Evolutionary conservation across 139 green algal genomes (phyloP).

Genomic region (Chlamydomonas incerta): DNA sequence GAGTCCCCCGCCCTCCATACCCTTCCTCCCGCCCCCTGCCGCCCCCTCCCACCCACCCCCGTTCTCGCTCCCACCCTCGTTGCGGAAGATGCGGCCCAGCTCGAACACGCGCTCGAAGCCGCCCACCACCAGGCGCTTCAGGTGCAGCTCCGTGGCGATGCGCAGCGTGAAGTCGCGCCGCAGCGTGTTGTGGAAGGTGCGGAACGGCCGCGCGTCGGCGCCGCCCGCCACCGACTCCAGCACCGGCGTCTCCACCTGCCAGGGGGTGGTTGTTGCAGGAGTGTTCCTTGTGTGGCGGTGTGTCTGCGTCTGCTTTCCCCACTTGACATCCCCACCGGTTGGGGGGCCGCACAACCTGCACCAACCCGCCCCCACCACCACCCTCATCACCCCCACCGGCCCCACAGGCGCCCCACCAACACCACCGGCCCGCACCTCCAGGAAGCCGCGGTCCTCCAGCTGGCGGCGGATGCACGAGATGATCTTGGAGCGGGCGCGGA

Average conservation of each 20-base stretch:
- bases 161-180: slow-evolving; percentile 87
- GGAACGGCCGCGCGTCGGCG: slow-evolving; percentile 95
- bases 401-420: not conserved
- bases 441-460: slow-evolving; percentile 85
- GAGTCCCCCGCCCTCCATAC: not conserved
- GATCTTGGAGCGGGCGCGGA: slow-evolving; percentile 83
- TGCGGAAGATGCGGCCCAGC: slow-evolving; percentile 96
- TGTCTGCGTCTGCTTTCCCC: too few relatives aligned
- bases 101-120: slow-evolving; percentile 98
- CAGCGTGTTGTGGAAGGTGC: slow-evolving; percentile 97
- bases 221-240: slow-evolving; percentile 90
- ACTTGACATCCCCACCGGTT: too few relatives aligned
- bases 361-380: too few relatives aligned
- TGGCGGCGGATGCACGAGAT: slow-evolving; percentile 82
- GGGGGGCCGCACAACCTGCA: too few relatives aligned
- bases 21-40: not conserved
- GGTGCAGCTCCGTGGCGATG: slow-evolving; percentile 98
- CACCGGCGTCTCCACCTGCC: slow-evolving; percentile 87
- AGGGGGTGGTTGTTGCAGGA: too few relatives aligned
- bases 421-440: slow-evolving; percentile 68
- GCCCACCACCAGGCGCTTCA: slow-evolving; percentile 86
- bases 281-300: too few relatives aligned
- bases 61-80: slow-evolving; percentile 85
- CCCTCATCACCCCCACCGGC: too few relatives aligned
- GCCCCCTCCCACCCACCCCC: not conserved